phyloP scores from a whole-genome alignment of 2,329 filamentous ascomycete species.

The Epichloe aotearoae region DNA sequence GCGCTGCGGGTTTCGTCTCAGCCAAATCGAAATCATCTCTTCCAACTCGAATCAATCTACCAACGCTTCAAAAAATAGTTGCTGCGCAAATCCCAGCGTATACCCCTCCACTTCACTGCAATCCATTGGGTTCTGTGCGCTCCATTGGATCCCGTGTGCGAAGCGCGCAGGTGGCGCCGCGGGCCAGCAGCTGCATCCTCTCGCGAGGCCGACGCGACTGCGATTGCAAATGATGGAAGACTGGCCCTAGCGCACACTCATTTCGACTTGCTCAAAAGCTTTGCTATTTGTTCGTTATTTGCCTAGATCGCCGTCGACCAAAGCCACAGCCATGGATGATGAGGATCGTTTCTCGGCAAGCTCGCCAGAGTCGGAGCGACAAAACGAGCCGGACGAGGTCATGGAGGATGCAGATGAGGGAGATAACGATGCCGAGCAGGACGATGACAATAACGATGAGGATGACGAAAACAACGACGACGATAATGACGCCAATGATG shows the following conservation, averaged over 20 bases:
- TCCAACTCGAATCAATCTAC: too few relatives aligned
- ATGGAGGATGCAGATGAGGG: constrained; percentile 38
- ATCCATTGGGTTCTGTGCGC: neutral
- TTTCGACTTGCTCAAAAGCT: neutral
- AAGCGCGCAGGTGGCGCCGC: neutral
- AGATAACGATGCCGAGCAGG: constrained; percentile 25
- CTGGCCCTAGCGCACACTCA: neutral
- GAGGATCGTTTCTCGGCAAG: constrained; percentile 20
- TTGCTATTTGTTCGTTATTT: neutral
- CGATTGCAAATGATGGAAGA: neutral
- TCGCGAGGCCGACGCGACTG: neutral
- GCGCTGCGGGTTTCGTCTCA: too few relatives aligned
- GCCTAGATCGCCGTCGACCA: neutral
- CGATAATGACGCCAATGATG: constrained; percentile 27
- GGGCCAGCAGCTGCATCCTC: neutral
- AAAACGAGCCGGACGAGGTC: constrained; percentile 40
- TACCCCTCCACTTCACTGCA: neutral
- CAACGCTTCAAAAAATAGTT: too few relatives aligned
- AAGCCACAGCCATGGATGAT: constrained; percentile 15
- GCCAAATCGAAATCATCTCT: too few relatives aligned
- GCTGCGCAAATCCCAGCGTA: too few relatives aligned
- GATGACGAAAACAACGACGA: constrained; percentile 22
- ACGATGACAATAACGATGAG: constrained; percentile 24
- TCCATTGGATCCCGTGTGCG: neutral
- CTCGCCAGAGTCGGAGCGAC: constrained; percentile 21